These are phyloP conservation scores for Acacia acuminata DNA, from an alignment of 306 rosid genomes.

Conservation along the genomic window DNA sequence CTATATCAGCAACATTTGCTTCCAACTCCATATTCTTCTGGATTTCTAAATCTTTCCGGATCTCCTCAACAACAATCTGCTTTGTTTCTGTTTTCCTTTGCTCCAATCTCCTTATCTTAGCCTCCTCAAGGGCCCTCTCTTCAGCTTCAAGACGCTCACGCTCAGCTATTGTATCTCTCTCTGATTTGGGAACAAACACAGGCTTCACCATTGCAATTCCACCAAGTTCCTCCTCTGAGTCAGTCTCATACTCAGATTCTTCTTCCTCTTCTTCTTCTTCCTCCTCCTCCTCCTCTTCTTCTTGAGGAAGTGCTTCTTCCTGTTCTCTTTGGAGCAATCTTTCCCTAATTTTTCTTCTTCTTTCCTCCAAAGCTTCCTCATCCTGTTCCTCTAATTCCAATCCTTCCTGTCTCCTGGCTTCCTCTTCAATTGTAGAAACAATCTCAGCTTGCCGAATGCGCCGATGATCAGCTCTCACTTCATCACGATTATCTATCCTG, in stretches of 20 bases:
- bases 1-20: conserved; percentile 88
- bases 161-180: conserved; percentile 92
- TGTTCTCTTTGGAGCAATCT: conserved; percentile 80
- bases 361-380: conserved; percentile 75
- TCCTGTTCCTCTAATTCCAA: conserved; percentile 83
- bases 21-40: conserved; percentile 86
- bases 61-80: conserved; percentile 94
- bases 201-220: conserved; percentile 96
- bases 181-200: conserved; percentile 88
- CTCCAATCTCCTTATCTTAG: conserved; percentile 72
- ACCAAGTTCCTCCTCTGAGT: conserved; percentile 80
- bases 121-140: conserved; percentile 77
- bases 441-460: conserved; percentile 94
- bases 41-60: conserved; percentile 81
- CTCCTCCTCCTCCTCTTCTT: conserved; percentile 73
- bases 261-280: conserved; percentile 77
- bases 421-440: conserved; percentile 89
- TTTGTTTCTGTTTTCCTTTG: conserved; percentile 85
- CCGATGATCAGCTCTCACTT: conserved; percentile 87
- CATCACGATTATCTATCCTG: conserved; percentile 82
- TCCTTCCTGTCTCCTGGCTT: conserved; percentile 82
- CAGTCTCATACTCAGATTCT: conserved; percentile 92
- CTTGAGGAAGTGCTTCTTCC: conserved; percentile 76
- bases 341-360: conserved; percentile 73
- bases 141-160: conserved; percentile 94